Evolutionary conservation across 1,139 yeast species (phyloP), one percentile per base, ranked within the genome.

Genomic region (Candida neerlandica): DNA sequence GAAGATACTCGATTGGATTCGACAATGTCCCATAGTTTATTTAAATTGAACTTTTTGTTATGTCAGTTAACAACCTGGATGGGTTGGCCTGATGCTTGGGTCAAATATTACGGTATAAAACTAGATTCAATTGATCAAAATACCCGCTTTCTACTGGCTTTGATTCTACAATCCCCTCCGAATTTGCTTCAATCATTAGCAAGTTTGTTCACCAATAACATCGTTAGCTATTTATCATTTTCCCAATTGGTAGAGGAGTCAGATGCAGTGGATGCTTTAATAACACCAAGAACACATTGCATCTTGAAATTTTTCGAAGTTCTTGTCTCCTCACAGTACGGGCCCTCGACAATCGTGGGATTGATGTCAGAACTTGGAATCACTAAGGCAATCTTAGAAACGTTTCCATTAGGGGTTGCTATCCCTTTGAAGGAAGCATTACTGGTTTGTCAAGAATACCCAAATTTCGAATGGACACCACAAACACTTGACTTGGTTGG

Each of bases 61-160:
- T 72, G 85, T 0, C 89, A 85, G 55, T 58, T 88, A 5, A 78
- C 86, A 0, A 55, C 69, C 10, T 81, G 90, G 84, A 81, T 86
- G 80, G 85, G 87, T 1, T 90, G 97, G 97, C 80, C 85, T 3
- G 79, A 73, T 0, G 52, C 62, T 0, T 91, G 97, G 97, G 63
- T 67, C 15, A 62, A 65, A 2, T 85, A 84, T 59, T 89, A 89
- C 60, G 71, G 65, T 63, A 57, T 70, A 6, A 70, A 68, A 33
- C 37, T 47, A 0, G 45, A 43, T 2, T 38, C 40, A 1, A 58
- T 70, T 9, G 77, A 71, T 54, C 51, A 51, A 41, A 61, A 59
- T 14, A 53, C 59, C 3, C 57, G 60, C 45, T 71, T 82, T 43
- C 60, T 77, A 1, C 78, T 73, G 64, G 71, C 74, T 3, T 75